Conservation (phyloP, 148 eudicot genomes). For the Rhododendron griersonianum region DNA sequence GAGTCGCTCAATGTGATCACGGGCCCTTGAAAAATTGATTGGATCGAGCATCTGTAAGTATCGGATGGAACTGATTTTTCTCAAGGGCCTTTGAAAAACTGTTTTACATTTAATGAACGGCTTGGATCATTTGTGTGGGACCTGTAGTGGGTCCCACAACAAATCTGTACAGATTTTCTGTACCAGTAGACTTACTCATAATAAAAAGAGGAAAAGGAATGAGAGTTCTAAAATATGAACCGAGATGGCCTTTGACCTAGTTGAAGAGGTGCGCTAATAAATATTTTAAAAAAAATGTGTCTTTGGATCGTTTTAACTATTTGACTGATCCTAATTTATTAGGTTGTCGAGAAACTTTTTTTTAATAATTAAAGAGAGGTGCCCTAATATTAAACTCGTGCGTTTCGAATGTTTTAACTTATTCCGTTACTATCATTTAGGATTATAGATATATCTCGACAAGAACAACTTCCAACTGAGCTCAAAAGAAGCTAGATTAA, state of each 20-base stretch:
- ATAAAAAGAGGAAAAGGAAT: background rate
- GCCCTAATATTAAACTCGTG: background rate
- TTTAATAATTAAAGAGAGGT: background rate
- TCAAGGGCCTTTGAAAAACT: too few relatives aligned
- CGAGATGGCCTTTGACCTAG: background rate
- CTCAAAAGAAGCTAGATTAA: background rate
- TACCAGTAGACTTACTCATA: too few relatives aligned
- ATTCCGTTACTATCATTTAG: too few relatives aligned
- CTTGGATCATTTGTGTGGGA: too few relatives aligned
- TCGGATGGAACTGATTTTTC: too few relatives aligned
- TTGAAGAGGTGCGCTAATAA: background rate
- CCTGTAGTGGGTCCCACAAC: too few relatives aligned
- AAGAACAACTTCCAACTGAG: background rate
- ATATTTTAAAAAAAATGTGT: background rate
- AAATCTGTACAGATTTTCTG: too few relatives aligned
- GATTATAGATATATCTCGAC: background rate
- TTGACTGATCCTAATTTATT: background rate
- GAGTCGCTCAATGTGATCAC: too few relatives aligned
- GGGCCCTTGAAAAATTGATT: too few relatives aligned
- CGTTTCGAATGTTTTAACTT: too few relatives aligned
- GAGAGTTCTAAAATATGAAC: background rate
- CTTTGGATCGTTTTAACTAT: background rate
- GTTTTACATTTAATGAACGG: too few relatives aligned
- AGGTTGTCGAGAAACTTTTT: background rate
- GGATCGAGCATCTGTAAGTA: too few relatives aligned